These are phyloP conservation scores for Blepharisma japonicum DNA, from an alignment of 73 alveolate genomes.

Conservation along the genomic window DNA sequence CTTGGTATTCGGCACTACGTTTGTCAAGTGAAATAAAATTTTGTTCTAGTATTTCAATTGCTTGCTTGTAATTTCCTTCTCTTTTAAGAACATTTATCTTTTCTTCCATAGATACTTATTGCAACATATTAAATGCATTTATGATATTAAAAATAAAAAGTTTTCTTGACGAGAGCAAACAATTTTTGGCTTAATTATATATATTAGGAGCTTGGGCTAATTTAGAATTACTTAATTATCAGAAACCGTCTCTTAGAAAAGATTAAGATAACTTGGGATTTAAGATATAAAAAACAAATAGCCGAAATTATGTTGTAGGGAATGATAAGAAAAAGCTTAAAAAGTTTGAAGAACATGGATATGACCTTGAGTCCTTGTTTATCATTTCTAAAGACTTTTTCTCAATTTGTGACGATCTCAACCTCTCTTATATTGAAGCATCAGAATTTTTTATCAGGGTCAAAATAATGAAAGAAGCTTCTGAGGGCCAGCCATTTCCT, in stretches of 20 bases:
- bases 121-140: too few relatives aligned
- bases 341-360: conserved; percentile 1
- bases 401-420: conserved; percentile 11
- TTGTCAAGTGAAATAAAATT: conserved; percentile 53
- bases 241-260: too few relatives aligned
- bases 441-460: conserved; percentile 16
- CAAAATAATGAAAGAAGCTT: not conserved
- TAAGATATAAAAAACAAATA: too few relatives aligned
- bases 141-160: too few relatives aligned
- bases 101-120: conserved; percentile 43
- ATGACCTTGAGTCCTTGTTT: conserved; percentile 4
- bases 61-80: conserved; percentile 54
- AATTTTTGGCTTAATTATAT: too few relatives aligned
- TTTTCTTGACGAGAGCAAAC: too few relatives aligned
- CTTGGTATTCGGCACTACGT: conserved; percentile 61
- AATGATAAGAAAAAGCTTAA: not conserved
- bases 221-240: too few relatives aligned
- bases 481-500: not conserved
- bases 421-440: not conserved
- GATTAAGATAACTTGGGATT: too few relatives aligned
- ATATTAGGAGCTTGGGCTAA: too few relatives aligned
- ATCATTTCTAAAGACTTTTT: conserved; percentile 10
- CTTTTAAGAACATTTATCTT: conserved; percentile 37
- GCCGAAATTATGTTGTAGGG: not conserved
- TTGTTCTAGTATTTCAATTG: conserved; percentile 62